Base-by-base conservation (phyloP, 345 rosid species). In the Eucalyptus sideroxylon region DNA sequence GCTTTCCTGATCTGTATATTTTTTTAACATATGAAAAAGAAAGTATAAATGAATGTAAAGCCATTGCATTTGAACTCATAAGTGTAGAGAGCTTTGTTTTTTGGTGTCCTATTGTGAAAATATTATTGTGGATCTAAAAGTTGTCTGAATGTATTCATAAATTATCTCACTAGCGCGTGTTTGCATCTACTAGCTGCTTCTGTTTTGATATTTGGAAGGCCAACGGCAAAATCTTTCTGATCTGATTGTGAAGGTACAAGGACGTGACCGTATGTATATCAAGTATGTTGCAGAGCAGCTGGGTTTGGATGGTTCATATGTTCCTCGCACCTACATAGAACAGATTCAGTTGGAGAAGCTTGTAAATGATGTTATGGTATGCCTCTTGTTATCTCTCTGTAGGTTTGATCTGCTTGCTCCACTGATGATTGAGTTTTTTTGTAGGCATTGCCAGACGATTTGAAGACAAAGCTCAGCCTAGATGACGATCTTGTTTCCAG, bases 331-430 rank as follows among this genome's bases (percentile, higher is more conserved):
- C 86, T 98, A 98, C 91, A 98, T 98, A 89, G 99, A 97, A 90
- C 99, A 98, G 92, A 98, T 98, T 89, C 99, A 98, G 93, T 94
- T 98, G 88, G 99, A 98, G 94, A 96, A 96, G 94, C 99, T 98
- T 91, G 96, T 97, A 89, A 96, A 96, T 92, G 99, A 98, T 92
- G 97, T 98, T 88, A 94, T 98, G 99, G 99, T 98, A 97, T 88
- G 94, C 88, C 85, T 86, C n/a, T 86, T 47, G 19, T 37, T 50
- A 21, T 56, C 30, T 89, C 55, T 77, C n/a, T 69, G 56, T 45
- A 24, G 15, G 26, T n/a, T 62, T 6, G 69, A 34, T 65, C 67
- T 69, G 50, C 88, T 67, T 31, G 26, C 87, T 23, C 69, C 34
- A 87, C 53, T 37, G 86, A 89, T 31, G 19, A 60, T 45, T 53